Evolutionary conservation across 208 protist genomes (phyloP), one percentile per base, ranked within the genome.

Genomic region (Wallacemonas rigidus): DNA sequence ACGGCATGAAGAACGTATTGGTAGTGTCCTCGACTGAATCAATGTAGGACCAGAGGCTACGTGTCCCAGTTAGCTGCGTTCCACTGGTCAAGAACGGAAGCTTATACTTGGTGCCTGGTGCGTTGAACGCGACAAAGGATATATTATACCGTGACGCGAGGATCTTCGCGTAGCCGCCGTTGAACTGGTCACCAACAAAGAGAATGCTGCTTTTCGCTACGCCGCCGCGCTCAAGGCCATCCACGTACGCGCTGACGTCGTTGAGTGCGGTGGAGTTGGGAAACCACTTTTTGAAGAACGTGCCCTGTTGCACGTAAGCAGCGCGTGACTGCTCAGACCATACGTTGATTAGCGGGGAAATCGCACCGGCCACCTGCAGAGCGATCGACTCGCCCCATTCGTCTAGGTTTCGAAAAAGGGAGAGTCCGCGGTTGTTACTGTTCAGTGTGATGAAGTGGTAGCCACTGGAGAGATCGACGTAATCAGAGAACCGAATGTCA

Each of bases 371-470:
- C 2, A 86, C 63, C 73, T 94, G 88, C 45, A 95, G 61, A 48
- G 83, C 69, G 17, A 97, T 87, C 2, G 88, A 87, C 70, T 88
- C 88, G 0, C 89, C 84, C 90, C 92, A 97, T 47, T 93, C 82
- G 67, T 97, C 90, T 6, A 95, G 11, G 61, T 86, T 79, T 12
- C 90, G 86, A 63, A 95, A 91, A 36, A 95, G 12, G n/a, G 85
- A 76, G 26, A 94, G 51, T 4, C 89, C 92, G n/a, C 82, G 72
- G 71, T 71, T 90, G 75, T 97, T 95, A 17, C 81, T 80, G 61
- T 94, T 93, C 62, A 97, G 80, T 26, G 88, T 95, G 60, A 97
- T 87, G 75, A 97, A 81, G 74, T 95, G 90, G 63, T 82, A 94
- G 51, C 87, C 80, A 48, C 44, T 87, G 35, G 74, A 80, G 17